A percentile compares a stretch with the other conserved stretches of the same genome.
phyloP scores from a whole-genome alignment of 1,284 basidiomycete genomes.

The Ceratobasidium sp. region DNA sequence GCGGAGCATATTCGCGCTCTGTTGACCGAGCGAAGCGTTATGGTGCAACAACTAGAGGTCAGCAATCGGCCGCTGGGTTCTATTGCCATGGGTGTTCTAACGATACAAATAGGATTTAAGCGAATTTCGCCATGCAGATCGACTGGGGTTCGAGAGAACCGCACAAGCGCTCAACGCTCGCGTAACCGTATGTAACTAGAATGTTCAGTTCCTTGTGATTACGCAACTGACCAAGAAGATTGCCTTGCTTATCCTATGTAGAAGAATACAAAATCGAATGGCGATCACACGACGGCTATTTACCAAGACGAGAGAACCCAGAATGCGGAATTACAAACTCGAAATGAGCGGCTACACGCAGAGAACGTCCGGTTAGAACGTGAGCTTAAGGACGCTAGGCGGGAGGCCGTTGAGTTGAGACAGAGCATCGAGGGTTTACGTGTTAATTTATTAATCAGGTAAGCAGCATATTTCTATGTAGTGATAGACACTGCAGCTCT shows the following conservation, averaged over 20 bases:
- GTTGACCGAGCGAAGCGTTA: constrained; percentile 35
- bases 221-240: background rate
- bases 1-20: constrained; percentile 41
- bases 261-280: constrained; percentile 19
- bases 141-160: constrained; percentile 39
- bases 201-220: background rate
- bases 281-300: background rate
- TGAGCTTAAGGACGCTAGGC: constrained; percentile 34
- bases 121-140: constrained; percentile 42
- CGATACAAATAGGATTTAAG: constrained; percentile 28
- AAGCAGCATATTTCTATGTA: background rate
- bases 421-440: constrained; percentile 40
- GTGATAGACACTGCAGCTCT: background rate
- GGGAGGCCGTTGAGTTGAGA: constrained; percentile 26
- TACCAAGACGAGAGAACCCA: constrained; percentile 38
- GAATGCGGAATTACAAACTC: constrained; percentile 30
- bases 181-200: constrained; percentile 13
- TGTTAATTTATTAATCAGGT: constrained; percentile 37
- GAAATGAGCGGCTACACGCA: constrained; percentile 19
- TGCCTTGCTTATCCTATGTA: constrained; percentile 16
- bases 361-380: constrained; percentile 41
- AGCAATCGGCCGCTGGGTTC: background rate
- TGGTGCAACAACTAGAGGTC: constrained; percentile 38
- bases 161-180: constrained; percentile 44
- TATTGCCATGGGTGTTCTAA: background rate